These are phyloP conservation scores for Hippophae rhamnoides DNA, from an alignment of 306 rosid species.

Conservation along the genomic window DNA sequence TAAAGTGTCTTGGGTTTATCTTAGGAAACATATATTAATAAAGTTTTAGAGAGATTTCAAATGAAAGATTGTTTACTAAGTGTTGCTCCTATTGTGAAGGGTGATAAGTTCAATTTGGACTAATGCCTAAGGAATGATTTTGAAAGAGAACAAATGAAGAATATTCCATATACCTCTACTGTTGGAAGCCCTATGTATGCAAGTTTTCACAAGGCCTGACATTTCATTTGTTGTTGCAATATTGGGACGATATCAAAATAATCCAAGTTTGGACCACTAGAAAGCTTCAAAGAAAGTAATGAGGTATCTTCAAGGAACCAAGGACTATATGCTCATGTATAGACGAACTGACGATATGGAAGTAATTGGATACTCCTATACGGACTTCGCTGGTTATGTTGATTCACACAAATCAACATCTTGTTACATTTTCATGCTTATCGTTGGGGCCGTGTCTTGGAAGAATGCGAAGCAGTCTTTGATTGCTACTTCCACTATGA, in stretches of 20 bases:
- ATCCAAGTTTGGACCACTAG: background rate
- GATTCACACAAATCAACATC: background rate
- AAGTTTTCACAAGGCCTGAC: slow-evolving; percentile 6
- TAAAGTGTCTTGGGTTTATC: background rate
- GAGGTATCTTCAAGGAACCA: too few species aligned
- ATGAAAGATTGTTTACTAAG: too few species aligned
- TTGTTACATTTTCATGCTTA: background rate
- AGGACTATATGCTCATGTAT: too few species aligned
- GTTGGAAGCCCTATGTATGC: slow-evolving; percentile 12
- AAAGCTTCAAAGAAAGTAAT: too few species aligned
- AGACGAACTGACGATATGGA: too few species aligned
- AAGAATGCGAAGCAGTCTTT: background rate
- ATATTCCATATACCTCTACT: background rate
- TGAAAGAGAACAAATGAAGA: background rate
- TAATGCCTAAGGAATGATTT: too few species aligned
- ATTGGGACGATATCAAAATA: slow-evolving; percentile 4
- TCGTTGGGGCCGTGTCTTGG: background rate
- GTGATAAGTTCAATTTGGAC: too few species aligned
- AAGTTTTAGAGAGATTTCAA: too few species aligned
- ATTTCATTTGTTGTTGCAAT: background rate
- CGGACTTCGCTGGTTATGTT: background rate
- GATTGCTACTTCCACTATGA: too few species aligned
- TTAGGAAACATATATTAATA: background rate
- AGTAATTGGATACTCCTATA: too few species aligned
- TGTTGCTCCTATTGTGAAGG: too few species aligned